A percentile compares a stretch with the other conserved stretches of the same genome.
phyloP scores from a whole-genome alignment of 2,329 filamentous ascomycete genomes.

The Pseudonectria foliicola region DNA sequence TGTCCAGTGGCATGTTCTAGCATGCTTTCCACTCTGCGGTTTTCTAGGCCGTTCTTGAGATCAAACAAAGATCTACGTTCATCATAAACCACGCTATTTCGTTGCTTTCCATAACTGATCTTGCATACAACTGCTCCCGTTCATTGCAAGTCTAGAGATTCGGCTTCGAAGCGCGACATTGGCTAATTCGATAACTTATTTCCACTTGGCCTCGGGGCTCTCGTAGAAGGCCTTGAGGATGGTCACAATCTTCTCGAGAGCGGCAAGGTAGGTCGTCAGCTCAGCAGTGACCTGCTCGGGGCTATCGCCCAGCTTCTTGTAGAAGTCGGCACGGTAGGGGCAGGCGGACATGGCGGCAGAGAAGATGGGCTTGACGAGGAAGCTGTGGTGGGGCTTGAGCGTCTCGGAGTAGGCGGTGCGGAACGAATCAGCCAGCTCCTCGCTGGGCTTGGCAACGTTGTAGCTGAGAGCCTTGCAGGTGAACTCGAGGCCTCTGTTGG shows the following conservation, averaged over 20 bases:
- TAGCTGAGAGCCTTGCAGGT: slow-evolving; percentile 75
- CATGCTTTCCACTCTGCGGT: too few species aligned
- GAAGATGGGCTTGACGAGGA: slow-evolving; percentile 88
- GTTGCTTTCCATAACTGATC: neutral
- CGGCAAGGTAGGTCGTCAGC: slow-evolving; percentile 64
- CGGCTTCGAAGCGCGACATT: slow-evolving; percentile 1
- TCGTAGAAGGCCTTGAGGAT: slow-evolving; percentile 60
- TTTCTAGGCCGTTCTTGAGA: too few species aligned
- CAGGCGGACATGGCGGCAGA: slow-evolving; percentile 86
- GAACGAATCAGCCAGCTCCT: slow-evolving; percentile 85
- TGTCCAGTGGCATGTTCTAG: too few species aligned
- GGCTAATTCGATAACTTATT: slow-evolving; percentile 14
- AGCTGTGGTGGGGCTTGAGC: slow-evolving; percentile 85
- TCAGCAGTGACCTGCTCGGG: slow-evolving; percentile 54
- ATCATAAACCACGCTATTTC: neutral
- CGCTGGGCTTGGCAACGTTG: slow-evolving; percentile 59
- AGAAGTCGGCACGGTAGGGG: slow-evolving; percentile 91
- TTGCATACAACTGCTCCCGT: neutral
- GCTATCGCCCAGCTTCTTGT: slow-evolving; percentile 72
- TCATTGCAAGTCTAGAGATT: too few species aligned
- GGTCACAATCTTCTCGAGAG: slow-evolving; percentile 68
- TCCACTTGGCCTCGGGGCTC: slow-evolving; percentile 53
- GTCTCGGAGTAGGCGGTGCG: slow-evolving; percentile 75
- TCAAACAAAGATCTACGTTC: too few species aligned
- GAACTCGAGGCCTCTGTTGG: slow-evolving; percentile 81